Base-by-base conservation (phyloP, 768 basidiomycete genomes). In the Tylopilus sp. region DNA sequence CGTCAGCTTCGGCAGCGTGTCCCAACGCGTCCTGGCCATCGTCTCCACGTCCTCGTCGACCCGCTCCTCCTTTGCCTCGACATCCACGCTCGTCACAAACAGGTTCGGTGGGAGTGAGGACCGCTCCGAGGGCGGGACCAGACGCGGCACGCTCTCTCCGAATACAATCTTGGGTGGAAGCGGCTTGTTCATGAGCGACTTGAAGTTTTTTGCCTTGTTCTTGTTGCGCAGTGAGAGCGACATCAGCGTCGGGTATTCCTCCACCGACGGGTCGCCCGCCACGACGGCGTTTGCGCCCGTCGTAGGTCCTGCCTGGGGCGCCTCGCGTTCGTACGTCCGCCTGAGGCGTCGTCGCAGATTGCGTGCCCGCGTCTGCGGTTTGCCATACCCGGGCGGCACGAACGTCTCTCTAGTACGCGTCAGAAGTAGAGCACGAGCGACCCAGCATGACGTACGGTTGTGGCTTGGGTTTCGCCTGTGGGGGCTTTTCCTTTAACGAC, bases 201-300 rank as follows among this genome's bases (percentile, higher is more conserved):
- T 83, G 68, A 85, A 88, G 19, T 82, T 83, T 52, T 80, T 85
- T 41, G 79, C 81, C 67, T 89, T 90, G 68, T 88, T 89, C 68
- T 87, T 89, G 65, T 87, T 89, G 40, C 80, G 75, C 21, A 88
- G 68, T 1, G 80, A 80, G 37, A 79, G 72, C 53, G 57, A 64
- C 14, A 78, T 77, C 22, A 79, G 72, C 37, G 12, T 43, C 14
- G 49, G 40, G 2, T 21, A n/a, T 19, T 8, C 13, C 34, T 4
- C 26, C 10, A 13, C n/a, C 12, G 26, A n/a, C 17, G 26, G 44
- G n/a, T 55, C n/a, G 13, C 21, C 50, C 21, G 42, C 19, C 10
- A 22, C 51, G 1, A 78, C 62, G 4, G 71, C 63, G 60, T 86
- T 84, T 7, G 71, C 61, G 6, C 72, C 72, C 1, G 79, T 77